These are phyloP conservation scores for Nothophaeocryptopus gaeumannii DNA, from an alignment of 2,329 filamentous ascomycete species.

Conservation along the genomic window DNA sequence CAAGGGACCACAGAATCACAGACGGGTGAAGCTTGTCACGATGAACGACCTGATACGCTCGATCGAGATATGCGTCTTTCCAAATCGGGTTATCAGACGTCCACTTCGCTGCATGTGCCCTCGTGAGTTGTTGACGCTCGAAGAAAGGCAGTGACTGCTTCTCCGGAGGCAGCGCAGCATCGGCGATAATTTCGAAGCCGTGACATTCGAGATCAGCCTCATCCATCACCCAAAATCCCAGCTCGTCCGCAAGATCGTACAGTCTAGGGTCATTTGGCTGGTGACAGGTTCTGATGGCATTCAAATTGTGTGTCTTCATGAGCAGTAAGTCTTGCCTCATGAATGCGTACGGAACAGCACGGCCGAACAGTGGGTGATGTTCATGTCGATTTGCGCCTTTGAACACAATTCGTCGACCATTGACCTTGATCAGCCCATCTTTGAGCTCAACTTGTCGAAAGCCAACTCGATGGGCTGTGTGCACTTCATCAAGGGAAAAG, in stretches of 20 bases:
- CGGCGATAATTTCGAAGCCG: conserved; percentile 41
- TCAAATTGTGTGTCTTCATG: conserved; percentile 71
- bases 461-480: conserved; percentile 55
- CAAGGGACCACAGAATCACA: conserved; percentile 71
- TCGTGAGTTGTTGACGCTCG: conserved; percentile 49
- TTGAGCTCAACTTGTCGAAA: conserved; percentile 64
- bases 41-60: conserved; percentile 61
- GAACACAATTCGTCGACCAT: conserved; percentile 60
- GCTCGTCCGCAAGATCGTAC: conserved; percentile 61
- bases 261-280: conserved; percentile 63
- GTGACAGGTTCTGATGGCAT: conserved; percentile 66
- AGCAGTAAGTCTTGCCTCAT: conserved; percentile 60
- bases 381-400: conserved; percentile 68
- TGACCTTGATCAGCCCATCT: conserved; percentile 60
- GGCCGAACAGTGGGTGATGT: conserved; percentile 63
- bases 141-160: conserved; percentile 56
- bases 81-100: conserved; percentile 61
- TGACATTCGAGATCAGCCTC: conserved; percentile 52
- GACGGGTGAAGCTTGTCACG: conserved; percentile 69
- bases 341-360: conserved; percentile 61
- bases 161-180: conserved; percentile 37
- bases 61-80: conserved; percentile 65
- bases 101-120: conserved; percentile 55
- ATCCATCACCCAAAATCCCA: conserved; percentile 65
- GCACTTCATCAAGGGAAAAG: conserved; percentile 44